Evolutionary conservation across 2,329 filamentous ascomycete species (phyloP), one percentile per base, ranked within the genome.

Genomic region (Verticillium albo-atrum): DNA sequence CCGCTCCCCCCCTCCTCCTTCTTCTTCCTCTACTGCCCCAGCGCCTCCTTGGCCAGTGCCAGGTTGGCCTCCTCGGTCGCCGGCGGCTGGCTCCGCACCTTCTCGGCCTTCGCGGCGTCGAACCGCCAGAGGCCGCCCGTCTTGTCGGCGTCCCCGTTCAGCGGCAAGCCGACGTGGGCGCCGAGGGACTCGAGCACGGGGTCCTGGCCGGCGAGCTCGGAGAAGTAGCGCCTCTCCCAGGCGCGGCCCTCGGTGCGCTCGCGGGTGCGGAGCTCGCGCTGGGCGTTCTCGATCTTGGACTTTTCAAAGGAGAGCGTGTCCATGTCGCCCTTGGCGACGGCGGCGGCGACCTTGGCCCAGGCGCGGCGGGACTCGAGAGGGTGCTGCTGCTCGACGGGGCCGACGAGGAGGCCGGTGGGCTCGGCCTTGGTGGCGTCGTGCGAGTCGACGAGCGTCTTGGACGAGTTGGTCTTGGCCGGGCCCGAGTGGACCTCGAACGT

Each of bases 151-250:
- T 87, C 84, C 25, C 84, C 83, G 61, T 81, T 75, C 0, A 74
- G 62, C 2, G 77, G 72, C 17, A 86, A 69, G 4, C 82, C 81
- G 2, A 80, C 79, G 20, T 71, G 63, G 9, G 71, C 62, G 17
- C 80, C 83, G 12, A 86, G 72, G 12, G 67, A 63, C 56, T 73
- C 67, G 15, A 86, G 77, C 0, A 79, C 72, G 7, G 71, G 62
- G 60, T 86, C 83, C 0, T 70, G 61, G 20, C 74, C 76, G 61
- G 79, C 70, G 68, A 83, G 68, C 68, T 74, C 68, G 60, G 80
- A 85, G 77, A 98, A 99, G 78, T 95, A 98, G 58, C 89, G 83
- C 53, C 92, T 83, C 69, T 92, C 84, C 94, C 95, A 99, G 47
- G 85, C 80, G 51, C 83, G 82, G 23, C 87, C 87, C 66, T 92